A percentile compares a stretch with the other conserved stretches of the same genome.
Conservation (phyloP, 345 rosid genomes). For the Acer saccharum region DNA sequence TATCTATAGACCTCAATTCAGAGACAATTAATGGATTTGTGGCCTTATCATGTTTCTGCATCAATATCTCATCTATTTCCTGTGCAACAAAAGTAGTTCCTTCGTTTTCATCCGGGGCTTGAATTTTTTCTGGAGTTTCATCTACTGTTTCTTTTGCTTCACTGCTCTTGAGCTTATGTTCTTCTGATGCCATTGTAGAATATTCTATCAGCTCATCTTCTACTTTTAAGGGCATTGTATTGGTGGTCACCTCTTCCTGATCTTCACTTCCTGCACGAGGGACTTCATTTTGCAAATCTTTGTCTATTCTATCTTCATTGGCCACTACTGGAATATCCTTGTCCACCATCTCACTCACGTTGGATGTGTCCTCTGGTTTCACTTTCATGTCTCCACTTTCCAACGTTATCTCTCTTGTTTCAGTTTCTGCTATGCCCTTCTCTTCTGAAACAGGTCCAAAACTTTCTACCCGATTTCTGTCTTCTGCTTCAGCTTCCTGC, state of each 20-base stretch:
- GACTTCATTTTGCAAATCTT: slow-evolving; percentile 8
- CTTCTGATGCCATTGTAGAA: slow-evolving; percentile 20
- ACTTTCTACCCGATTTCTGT: slow-evolving; percentile 20
- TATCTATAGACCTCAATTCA: slow-evolving; percentile 18
- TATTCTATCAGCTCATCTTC: slow-evolving; percentile 20
- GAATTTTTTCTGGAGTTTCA: slow-evolving; percentile 7
- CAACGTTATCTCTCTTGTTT: not conserved
- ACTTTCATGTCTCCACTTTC: slow-evolving; percentile 11
- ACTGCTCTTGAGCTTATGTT: slow-evolving; percentile 4
- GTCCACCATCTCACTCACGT: slow-evolving; percentile 11
- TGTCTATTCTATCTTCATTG: slow-evolving; percentile 6
- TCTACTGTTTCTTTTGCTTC: slow-evolving; percentile 25
- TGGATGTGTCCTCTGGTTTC: slow-evolving; percentile 12
- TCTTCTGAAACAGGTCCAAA: slow-evolving; percentile 21
- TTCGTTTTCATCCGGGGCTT: slow-evolving; percentile 13
- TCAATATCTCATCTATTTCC: slow-evolving; percentile 2
- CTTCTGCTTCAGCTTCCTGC: slow-evolving; percentile 27
- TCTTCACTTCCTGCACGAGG: slow-evolving; percentile 13
- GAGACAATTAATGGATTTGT: slow-evolving; percentile 16
- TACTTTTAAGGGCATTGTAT: slow-evolving; percentile 1
- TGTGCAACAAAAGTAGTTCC: slow-evolving; percentile 16
- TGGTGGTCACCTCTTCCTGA: not conserved
- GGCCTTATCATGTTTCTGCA: slow-evolving; percentile 8
- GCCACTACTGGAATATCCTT: slow-evolving; percentile 9
- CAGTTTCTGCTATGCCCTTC: slow-evolving; percentile 6